phyloP scores from a whole-genome alignment of 768 basidiomycete species.

The Grammothele lineata region DNA sequence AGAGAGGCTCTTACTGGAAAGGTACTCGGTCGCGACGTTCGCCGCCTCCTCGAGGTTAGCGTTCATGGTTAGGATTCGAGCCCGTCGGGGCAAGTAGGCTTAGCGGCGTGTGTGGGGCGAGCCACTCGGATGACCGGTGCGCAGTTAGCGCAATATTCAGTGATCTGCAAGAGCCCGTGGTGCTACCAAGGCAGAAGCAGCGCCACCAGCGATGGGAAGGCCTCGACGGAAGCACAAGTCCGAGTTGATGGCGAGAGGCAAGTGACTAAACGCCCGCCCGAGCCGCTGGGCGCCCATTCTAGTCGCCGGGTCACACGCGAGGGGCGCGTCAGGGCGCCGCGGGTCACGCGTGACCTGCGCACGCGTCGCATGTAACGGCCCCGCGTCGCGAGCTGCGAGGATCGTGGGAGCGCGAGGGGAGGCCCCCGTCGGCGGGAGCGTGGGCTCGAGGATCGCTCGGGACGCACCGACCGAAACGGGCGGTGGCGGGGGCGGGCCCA shows the following conservation, averaged over 20 bases:
- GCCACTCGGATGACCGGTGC: not conserved
- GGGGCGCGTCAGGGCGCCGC: not conserved
- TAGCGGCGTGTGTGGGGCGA: not conserved
- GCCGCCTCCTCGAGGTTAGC: constrained; percentile 44
- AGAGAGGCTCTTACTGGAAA: constrained; percentile 35
- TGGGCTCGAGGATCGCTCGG: constrained; percentile 1
- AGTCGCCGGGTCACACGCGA: not conserved
- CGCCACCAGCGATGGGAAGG: too few species aligned
- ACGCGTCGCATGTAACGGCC: not conserved
- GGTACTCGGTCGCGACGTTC: constrained; percentile 44
- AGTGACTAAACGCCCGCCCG: not conserved
- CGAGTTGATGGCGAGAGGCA: constrained; percentile 9
- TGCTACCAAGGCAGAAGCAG: too few species aligned
- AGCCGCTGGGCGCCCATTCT: too few species aligned
- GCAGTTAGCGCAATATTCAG: not conserved
- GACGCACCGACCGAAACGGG: constrained; percentile 6
- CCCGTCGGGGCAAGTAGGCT: not conserved
- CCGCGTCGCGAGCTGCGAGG: not conserved
- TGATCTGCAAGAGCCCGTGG: constrained; percentile 1
- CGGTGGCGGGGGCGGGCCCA: constrained; percentile 11
- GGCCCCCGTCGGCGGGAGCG: constrained; percentile 1
- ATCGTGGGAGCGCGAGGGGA: constrained; percentile 9
- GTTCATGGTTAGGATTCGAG: too few species aligned
- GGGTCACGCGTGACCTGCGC: not conserved
- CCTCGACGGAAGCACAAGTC: too few species aligned